Percentiles rank a stretch among this genome's conserved stretches.
phyloP scores from a whole-genome alignment of 148 eudicot genomes.

The Talinum fruticosum region DNA sequence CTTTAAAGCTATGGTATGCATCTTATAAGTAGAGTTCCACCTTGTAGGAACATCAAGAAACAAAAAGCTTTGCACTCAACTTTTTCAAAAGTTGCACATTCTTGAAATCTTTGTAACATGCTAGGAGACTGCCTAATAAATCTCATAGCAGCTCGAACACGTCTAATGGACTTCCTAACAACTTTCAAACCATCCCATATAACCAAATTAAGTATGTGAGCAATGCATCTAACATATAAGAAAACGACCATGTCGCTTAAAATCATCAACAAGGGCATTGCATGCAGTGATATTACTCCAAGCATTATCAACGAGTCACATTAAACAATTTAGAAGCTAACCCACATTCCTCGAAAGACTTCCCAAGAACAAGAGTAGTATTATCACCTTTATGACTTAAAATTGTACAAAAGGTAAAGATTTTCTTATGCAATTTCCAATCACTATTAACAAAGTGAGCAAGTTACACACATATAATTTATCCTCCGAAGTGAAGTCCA shows the following conservation, averaged over 20 bases:
- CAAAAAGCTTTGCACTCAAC: too few species aligned
- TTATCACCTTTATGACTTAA: background rate
- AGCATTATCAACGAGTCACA: background rate
- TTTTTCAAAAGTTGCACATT: background rate
- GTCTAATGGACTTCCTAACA: too few species aligned
- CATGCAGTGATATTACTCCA: background rate
- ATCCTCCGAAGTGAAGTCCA: background rate
- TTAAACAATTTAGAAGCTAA: background rate
- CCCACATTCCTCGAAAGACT: background rate
- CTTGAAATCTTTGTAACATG: background rate
- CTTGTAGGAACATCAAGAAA: too few species aligned
- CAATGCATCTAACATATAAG: background rate
- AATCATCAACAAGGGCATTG: background rate
- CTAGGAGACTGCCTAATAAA: background rate
- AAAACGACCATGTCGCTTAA: background rate
- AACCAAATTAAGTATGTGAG: background rate
- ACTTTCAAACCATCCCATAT: too few species aligned
- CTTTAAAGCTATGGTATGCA: too few species aligned
- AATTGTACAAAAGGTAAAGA: background rate
- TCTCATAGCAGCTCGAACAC: too few species aligned
- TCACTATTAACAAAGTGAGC: background rate
- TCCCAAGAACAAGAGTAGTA: background rate
- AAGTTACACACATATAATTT: background rate
- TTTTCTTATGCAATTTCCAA: background rate
- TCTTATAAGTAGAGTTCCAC: too few species aligned